Conservation (phyloP, 2,329 filamentous ascomycete species). For the Didymella pinodella region DNA sequence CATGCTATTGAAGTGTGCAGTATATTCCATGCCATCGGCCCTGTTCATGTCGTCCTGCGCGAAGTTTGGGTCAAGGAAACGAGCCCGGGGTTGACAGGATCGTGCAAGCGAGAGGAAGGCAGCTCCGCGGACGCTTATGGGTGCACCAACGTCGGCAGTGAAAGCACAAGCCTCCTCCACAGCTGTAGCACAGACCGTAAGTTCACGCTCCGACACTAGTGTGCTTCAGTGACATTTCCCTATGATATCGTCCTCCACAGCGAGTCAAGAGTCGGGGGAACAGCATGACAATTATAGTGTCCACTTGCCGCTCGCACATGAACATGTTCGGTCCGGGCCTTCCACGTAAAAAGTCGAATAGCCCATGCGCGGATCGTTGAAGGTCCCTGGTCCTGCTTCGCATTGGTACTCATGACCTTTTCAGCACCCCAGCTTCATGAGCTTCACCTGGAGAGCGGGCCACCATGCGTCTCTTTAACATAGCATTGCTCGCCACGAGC, state of each 20-base stretch:
- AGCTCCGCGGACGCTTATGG: not conserved
- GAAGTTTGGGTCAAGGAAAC: not conserved
- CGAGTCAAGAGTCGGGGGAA: not conserved
- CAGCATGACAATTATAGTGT: not conserved
- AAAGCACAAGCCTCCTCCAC: not conserved
- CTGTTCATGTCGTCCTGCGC: not conserved
- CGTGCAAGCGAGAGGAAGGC: not conserved
- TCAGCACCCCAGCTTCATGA: not conserved
- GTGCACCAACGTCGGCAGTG: conserved; percentile 5
- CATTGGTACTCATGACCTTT: not conserved
- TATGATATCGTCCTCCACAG: not conserved
- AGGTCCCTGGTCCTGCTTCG: conserved; percentile 3
- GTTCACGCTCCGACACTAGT: conserved; percentile 8
- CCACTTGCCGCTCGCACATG: conserved; percentile 2
- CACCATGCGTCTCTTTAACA: conserved; percentile 1
- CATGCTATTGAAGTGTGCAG: not conserved
- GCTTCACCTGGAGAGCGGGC: not conserved
- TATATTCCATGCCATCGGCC: not conserved
- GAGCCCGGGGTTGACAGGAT: not conserved
- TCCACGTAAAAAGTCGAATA: not conserved
- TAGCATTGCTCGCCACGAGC: not conserved
- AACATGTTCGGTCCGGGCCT: not conserved
- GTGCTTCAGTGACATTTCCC: conserved; percentile 14
- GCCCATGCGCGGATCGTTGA: not conserved
- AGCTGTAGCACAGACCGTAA: conserved; percentile 1